These are phyloP conservation scores for Waltergamsia citrina DNA, from an alignment of 2,329 filamentous ascomycete genomes.

Conservation along the genomic window DNA sequence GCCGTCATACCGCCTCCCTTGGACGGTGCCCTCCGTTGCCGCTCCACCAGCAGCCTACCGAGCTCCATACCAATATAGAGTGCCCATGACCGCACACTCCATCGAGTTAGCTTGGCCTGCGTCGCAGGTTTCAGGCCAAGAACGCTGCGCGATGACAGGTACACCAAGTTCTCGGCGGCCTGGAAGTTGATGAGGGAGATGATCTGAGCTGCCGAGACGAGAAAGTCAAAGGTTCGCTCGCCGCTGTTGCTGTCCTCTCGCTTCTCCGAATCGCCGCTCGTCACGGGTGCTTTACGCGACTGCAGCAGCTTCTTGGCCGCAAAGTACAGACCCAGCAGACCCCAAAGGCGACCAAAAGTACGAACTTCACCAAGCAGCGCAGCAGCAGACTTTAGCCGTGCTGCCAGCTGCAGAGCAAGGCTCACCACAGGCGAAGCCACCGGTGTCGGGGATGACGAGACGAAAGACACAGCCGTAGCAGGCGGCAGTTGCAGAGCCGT, in stretches of 20 bases:
- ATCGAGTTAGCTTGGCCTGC: conserved; percentile 53
- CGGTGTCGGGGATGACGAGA: conserved; percentile 28
- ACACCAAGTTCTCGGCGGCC: conserved; percentile 73
- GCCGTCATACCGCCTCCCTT: conserved; percentile 3
- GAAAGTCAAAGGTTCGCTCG: conserved; percentile 21
- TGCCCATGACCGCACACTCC: conserved; percentile 75
- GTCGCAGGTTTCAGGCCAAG: conserved; percentile 47
- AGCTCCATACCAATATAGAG: conserved; percentile 71
- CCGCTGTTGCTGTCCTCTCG: conserved; percentile 19
- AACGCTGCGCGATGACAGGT: conserved; percentile 64
- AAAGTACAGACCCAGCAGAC: conserved; percentile 62
- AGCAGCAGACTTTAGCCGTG: conserved; percentile 50
- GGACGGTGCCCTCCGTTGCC: conserved; percentile 21
- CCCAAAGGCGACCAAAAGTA: conserved; percentile 70
- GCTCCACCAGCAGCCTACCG: conserved; percentile 47
- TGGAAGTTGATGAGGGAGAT: conserved; percentile 62
- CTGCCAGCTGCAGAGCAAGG: conserved; percentile 36
- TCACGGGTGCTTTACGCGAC: conserved; percentile 7
- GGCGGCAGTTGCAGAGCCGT: conserved; percentile 41
- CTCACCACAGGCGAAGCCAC: conserved; percentile 28
- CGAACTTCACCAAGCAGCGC: conserved; percentile 60
- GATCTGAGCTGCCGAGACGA: conserved; percentile 60
- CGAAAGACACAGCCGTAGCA: conserved; percentile 33
- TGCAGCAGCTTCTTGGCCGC: conserved; percentile 45
- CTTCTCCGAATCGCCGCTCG: conserved; percentile 6